Base-by-base conservation (phyloP, 352 stramenopile species). In the Thraustotheca clavata region DNA sequence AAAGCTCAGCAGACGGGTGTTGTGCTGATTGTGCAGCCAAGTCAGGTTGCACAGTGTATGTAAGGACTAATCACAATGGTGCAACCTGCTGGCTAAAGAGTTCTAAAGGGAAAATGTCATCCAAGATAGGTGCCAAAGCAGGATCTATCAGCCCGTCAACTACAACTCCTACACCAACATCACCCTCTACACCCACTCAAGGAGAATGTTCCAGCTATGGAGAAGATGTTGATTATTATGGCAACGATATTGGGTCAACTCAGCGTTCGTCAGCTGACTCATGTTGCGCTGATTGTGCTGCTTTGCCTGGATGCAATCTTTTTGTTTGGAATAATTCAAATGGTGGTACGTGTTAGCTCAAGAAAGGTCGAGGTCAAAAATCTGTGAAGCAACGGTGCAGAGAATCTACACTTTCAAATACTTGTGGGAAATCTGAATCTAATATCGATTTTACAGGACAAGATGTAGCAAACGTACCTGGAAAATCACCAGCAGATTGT, bases 11-110 rank as follows among this genome's bases (percentile, higher is more conserved):
- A 20, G 59, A 59, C 2, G 41, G 38, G 22, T 79, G 73, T 57
- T 79, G 73, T 18, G 67, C 48, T 12, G 71, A 72, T 16, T 79
- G 73, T 55, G 29, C 20, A 65, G 73, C 54, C 70, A 69, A 0
- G 73, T 60, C 27, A 0, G 49, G 59, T 4, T 73, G 69, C 36
- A 12, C n/a, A 14, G 33, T 70, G 1, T 78, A 69, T 61, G 54
- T 70, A 33, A 77, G 71, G 71, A 75, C 67, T 36, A 67, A 72
- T 49, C 8, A 26, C n/a, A 79, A 79, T 31, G 70, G 73, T 41
- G 73, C 70, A 39, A 79, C 69, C 3, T 79, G 73, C 67, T 79
- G 71, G 67, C 59, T 76, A 18, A 79, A 79, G 73, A 75, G 49
- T 0, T 38, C 33, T 22, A 68, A 59, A 33, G 71, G 69, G 4